Evolutionary conservation across 495 filamentous ascomycete species (phyloP), one percentile per base, ranked within the genome.

Genomic region (Lophiotrema nucula): DNA sequence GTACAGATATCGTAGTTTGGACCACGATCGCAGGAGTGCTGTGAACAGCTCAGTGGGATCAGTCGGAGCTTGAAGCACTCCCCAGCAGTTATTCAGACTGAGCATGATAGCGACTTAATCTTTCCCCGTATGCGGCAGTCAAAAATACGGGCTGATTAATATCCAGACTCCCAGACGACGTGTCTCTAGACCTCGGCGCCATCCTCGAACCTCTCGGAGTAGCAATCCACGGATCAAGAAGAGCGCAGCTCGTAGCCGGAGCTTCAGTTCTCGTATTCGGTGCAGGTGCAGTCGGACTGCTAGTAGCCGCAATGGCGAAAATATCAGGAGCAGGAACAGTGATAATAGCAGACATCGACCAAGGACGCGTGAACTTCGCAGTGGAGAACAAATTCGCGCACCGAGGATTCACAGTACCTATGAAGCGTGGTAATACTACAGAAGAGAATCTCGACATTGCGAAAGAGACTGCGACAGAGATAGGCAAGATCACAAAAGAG

Each of bases 131-230:
- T n/a, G 45, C 43, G 35, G 8, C 18, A 54, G 13, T 3, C 52
- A 22, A 19, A 18, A 5, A 10, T 23, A n/a, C 2, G 22, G 43
- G 41, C 35, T 41, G 48, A 52, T 55, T 43, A 49, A 4, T n/a
- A 2, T 12, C 62, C 56, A 84, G 81, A 53, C 76, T 95, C 0
- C 90, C 89, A 0, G 72, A 77, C 0, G 60, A 62, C 10, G 76
- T 92, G 2, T 81, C 83, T 2, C 77, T 84, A 35, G 82, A 84
- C 19, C 76, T 85, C 15, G 90, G 88, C 33, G 90, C 90, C 1
- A 70, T 95, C 1, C 76, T 88, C 21, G 90, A 96, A 67, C 90
- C 90, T 4, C 73, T 96, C 2, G 79, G 85, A 2, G 90, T 96
- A 12, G 89, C 87, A 10, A 76, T 92, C 37, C 90, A 96, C 67